A percentile compares a stretch with the other conserved stretches of the same genome.
phyloP scores from a whole-genome alignment of 352 stramenopile species.

The Phytophthora sp. region DNA sequence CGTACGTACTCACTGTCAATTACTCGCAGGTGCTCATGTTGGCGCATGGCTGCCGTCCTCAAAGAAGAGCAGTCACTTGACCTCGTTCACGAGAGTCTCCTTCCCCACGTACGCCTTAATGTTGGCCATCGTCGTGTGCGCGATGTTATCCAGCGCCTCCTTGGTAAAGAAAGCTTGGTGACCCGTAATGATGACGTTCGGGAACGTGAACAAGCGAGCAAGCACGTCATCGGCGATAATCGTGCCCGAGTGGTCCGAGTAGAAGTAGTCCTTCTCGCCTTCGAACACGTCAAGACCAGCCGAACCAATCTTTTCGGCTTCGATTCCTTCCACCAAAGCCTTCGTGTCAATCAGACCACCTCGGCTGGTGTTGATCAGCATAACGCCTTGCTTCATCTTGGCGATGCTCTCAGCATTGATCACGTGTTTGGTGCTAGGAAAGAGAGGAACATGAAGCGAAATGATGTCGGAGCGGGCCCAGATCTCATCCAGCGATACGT shows the following conservation, averaged over 20 bases:
- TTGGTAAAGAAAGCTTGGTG: constrained; percentile 86
- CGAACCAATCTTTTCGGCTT: constrained; percentile 73
- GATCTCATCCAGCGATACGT: constrained; percentile 62
- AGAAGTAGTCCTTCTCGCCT: constrained; percentile 78
- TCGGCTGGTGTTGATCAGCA: constrained; percentile 91
- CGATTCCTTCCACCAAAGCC: constrained; percentile 78
- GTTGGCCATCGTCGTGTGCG: constrained; percentile 69
- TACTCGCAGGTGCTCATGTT: background rate
- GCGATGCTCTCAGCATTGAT: constrained; percentile 81
- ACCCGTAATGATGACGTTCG: constrained; percentile 80
- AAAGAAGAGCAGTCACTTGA: too few relatives aligned
- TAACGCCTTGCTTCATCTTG: constrained; percentile 87
- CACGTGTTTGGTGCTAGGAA: constrained; percentile 83
- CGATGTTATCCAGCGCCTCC: constrained; percentile 75
- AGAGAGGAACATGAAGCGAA: constrained; percentile 83
- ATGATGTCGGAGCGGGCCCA: constrained; percentile 83
- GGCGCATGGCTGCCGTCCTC: too few relatives aligned
- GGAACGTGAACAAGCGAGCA: constrained; percentile 75
- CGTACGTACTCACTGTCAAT: too few relatives aligned
- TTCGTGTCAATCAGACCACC: constrained; percentile 86
- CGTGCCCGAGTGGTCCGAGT: constrained; percentile 67
- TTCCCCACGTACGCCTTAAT: constrained; percentile 55
- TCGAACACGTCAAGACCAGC: constrained; percentile 90
- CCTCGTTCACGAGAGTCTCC: constrained; percentile 55
- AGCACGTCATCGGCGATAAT: constrained; percentile 69